phyloP scores from a whole-genome alignment of 2,329 filamentous ascomycete genomes.

The Penicillium sp. region DNA sequence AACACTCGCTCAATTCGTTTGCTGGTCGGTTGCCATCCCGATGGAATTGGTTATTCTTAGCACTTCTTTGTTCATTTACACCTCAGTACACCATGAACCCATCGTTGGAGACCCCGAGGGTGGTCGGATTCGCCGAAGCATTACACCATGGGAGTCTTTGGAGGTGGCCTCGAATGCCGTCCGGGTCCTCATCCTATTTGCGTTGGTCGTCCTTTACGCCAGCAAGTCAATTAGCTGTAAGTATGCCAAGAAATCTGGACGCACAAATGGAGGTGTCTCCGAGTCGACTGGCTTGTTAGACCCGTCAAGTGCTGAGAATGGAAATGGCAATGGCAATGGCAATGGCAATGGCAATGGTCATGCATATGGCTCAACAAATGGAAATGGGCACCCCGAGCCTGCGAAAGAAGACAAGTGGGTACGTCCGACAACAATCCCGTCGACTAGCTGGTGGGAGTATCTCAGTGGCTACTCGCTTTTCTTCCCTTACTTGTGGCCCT shows the following conservation, averaged over 20 bases:
- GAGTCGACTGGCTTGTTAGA: slow-evolving; percentile 47
- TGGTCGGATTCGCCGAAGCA: slow-evolving; percentile 40
- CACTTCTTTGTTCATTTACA: slow-evolving; percentile 69
- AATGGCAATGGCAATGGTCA: slow-evolving; percentile 52
- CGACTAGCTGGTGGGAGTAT: slow-evolving; percentile 95
- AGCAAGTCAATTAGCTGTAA: slow-evolving; percentile 49
- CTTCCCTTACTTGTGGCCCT: slow-evolving; percentile 96
- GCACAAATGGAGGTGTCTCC: slow-evolving; percentile 37
- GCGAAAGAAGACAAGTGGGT: slow-evolving; percentile 73
- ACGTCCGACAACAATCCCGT: slow-evolving; percentile 79
- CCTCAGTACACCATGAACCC: slow-evolving; percentile 65
- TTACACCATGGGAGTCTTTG: slow-evolving; percentile 46
- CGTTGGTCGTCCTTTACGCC: slow-evolving; percentile 62
- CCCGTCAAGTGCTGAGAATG: slow-evolving; percentile 45
- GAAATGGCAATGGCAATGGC: slow-evolving; percentile 46
- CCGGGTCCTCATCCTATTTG: slow-evolving; percentile 67
- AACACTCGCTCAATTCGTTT: slow-evolving; percentile 73
- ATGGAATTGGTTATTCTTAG: slow-evolving; percentile 73
- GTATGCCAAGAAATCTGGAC: slow-evolving; percentile 37
- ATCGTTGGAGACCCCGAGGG: slow-evolving; percentile 51
- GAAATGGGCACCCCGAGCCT: slow-evolving; percentile 39
- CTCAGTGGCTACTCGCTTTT: slow-evolving; percentile 88
- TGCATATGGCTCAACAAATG: slow-evolving; percentile 53
- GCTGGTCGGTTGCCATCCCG: slow-evolving; percentile 73
- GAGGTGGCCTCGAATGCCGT: slow-evolving; percentile 60